A percentile compares a stretch with the other conserved stretches of the same genome.
These are phyloP conservation scores for Inga leiocalycina DNA, from an alignment of 306 rosid genomes.

Conservation along the genomic window DNA sequence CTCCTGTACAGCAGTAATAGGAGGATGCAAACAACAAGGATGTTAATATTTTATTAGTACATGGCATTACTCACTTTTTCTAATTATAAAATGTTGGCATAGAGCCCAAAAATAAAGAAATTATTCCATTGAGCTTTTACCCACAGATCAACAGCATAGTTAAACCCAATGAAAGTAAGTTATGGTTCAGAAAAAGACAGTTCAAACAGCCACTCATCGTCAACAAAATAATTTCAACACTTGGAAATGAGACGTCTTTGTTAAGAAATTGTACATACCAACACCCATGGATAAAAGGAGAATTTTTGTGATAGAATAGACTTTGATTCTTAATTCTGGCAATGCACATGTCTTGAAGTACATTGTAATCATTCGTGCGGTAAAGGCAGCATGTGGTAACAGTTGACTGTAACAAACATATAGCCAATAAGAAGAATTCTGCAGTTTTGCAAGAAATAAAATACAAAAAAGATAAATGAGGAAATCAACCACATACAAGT, in stretches of 20 bases:
- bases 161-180: not conserved
- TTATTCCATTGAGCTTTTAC: not conserved
- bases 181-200: not conserved
- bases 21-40: not conserved
- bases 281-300: conserved; percentile 83
- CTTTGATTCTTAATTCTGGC: conserved; percentile 76
- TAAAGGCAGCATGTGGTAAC: conserved; percentile 71
- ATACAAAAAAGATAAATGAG: conserved; percentile 11
- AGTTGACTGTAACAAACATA: conserved; percentile 67
- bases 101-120: too few species aligned
- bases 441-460: conserved; percentile 28
- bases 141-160: not conserved
- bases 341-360: conserved; percentile 72
- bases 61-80: not conserved
- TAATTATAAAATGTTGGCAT: not conserved
- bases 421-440: conserved; percentile 31
- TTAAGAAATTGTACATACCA: conserved; percentile 58
- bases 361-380: conserved; percentile 59
- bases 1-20: not conserved
- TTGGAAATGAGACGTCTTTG: conserved; percentile 23
- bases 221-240: not conserved
- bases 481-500: not conserved
- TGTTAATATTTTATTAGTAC: not conserved
- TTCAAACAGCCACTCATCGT: not conserved
- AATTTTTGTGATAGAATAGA: conserved; percentile 63